Evolutionary conservation across 495 filamentous ascomycete species (phyloP), one percentile per base, ranked within the genome.

Genomic region (Talaromyces trachyspermus): DNA sequence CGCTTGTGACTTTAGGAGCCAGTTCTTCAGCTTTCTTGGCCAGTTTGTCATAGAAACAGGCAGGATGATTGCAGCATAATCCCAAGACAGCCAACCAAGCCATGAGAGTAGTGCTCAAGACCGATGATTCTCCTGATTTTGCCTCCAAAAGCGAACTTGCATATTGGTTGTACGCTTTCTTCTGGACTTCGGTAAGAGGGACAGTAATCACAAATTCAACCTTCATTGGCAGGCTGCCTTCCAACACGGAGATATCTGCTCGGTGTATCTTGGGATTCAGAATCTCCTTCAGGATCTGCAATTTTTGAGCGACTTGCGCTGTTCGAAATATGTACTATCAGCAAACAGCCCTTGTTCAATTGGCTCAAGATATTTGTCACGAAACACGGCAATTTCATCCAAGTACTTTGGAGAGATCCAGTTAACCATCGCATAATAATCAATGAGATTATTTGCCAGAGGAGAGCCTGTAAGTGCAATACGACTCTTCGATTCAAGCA

Each of bases 401-500:
- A 96, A 70, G 53, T 86, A 95, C 22, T 75, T 77, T 2, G 88
- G 85, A 3, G 86, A 78, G 26, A 92, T 80, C 89, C 89, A 97
- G 44, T 91, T 80, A 41, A 97, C 83, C 79, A 95, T 85, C 6
- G 82, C 61, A 54, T 81, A 88, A 55, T 95, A 95, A 50, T 97
- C 89, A 32, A 70, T 60, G 2, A 95, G 75, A 27, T 85, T 84
- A 55, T 95, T 97, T 0, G 84, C 80, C 14, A 97, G 60, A 7
- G 90, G 90, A 0, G 89, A 90, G 0, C 90, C 90, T 0, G 91
- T 95, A 50, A 95, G 65, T 2, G 88, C 91, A 56, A 97, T 86
- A 9, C 90, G 83, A 49, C 76, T 83, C 46, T 63, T 78, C 0
- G 89, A 83, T 41, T 59, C 70, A 51, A 96, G 81, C 8, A 66